A percentile compares a stretch with the other conserved stretches of the same genome.
These are phyloP conservation scores for Phytophthora pluvialis DNA, from an alignment of 352 stramenopile genomes.

Conservation along the genomic window DNA sequence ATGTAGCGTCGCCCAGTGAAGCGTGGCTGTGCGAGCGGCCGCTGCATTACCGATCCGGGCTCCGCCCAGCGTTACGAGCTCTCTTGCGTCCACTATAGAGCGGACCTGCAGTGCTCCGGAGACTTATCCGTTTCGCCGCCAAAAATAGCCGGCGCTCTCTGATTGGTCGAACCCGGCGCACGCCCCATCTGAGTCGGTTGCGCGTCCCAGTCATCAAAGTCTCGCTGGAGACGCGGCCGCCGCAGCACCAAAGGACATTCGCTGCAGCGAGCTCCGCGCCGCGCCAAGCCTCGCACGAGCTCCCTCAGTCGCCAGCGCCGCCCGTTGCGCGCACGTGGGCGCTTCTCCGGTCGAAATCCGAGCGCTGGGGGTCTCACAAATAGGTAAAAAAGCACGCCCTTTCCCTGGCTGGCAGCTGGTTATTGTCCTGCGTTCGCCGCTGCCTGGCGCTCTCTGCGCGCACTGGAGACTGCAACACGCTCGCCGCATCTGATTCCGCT, in stretches of 20 bases:
- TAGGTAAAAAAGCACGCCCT: slow-evolving; percentile 13
- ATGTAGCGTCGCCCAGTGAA: slow-evolving; percentile 2
- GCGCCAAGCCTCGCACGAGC: slow-evolving; percentile 3
- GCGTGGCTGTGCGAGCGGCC: slow-evolving; percentile 1
- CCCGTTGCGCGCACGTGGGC: background rate
- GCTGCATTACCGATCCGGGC: slow-evolving; percentile 10
- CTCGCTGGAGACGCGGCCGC: slow-evolving; percentile 27
- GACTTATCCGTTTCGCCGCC: slow-evolving; percentile 27
- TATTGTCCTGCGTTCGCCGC: slow-evolving; percentile 22
- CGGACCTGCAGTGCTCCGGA: slow-evolving; percentile 7
- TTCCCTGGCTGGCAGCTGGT: slow-evolving; percentile 35
- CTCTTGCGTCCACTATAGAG: slow-evolving; percentile 2
- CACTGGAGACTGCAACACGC: slow-evolving; percentile 1
- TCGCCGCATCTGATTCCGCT: slow-evolving; percentile 31
- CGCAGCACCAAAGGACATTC: slow-evolving; percentile 34
- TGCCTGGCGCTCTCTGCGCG: slow-evolving; percentile 13
- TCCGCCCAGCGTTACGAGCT: background rate
- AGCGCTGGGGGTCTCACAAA: slow-evolving; percentile 6
- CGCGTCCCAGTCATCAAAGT: slow-evolving; percentile 29
- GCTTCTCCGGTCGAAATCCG: slow-evolving; percentile 10
- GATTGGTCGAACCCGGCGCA: slow-evolving; percentile 13
- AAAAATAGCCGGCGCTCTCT: slow-evolving; percentile 21
- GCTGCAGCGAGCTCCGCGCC: slow-evolving; percentile 2
- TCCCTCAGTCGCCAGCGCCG: background rate
- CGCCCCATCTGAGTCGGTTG: slow-evolving; percentile 40